Evolutionary conservation across 441 rosid genomes (phyloP), one percentile per base, ranked within the genome.

Genomic region (Theobroma grandiflorum): DNA sequence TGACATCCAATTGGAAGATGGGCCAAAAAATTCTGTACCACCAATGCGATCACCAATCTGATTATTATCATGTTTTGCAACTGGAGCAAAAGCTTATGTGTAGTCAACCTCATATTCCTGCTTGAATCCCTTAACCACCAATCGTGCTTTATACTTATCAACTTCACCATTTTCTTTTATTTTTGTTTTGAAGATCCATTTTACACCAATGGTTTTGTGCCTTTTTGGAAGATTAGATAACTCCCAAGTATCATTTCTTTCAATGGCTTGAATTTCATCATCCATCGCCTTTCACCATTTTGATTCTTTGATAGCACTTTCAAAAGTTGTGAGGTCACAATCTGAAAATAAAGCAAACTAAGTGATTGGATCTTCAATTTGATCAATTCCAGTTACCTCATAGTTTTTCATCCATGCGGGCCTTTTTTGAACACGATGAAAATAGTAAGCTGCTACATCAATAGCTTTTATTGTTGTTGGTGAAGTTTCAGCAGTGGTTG

Each of bases 251-350:
- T 72, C 2, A 10, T 72, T 49, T 4, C n/a, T 31, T 14, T 72
- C 75, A 8, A 72, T 50, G 0, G 26, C 14, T 9, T 5, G 4
- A 26, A 49, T 50, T 31, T 71, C 40, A 1, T 35, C 63, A 73
- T 73, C 49, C 64, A 73, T 72, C 5, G 35, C 76, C 33, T 73
- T 73, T 18, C 57, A 1, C 76, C 47, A 72, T 37, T 72, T 72
- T 37, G 8, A 11, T 12, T 66, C 4, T 66, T 66, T 66, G 22
- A 38, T 6, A 66, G 22, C 49, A 5, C 2, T 8, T 61, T 61
- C 38, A 26, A 61, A 61, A 61, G 14, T 8, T 61, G 15, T 26
- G 0, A 8, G 38, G 8, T 53, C 20, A n/a, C 59, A 53, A 53
- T 53, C 7, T 53, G n/a, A 6, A 50, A 50, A 59, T 59, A 71